Percentiles rank a stretch among this genome's conserved stretches.
Conservation (phyloP, 2,329 filamentous ascomycete species). For the Sporothrix sp. region DNA sequence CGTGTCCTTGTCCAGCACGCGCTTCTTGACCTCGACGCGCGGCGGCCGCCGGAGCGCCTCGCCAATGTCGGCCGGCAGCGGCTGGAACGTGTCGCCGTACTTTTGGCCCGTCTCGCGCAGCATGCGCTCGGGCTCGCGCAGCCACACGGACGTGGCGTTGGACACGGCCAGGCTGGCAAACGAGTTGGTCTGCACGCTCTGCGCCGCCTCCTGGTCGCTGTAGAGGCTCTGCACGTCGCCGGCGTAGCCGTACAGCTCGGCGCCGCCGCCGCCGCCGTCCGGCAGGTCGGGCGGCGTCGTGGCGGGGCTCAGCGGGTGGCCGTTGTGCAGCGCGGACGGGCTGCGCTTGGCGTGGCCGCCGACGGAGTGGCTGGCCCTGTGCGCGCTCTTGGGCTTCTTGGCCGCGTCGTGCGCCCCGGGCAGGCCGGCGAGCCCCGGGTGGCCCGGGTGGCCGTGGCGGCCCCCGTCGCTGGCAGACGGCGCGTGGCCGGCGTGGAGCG, state of each 20-base stretch:
- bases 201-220: constrained; percentile 46
- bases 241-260: constrained; percentile 60
- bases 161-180: constrained; percentile 68
- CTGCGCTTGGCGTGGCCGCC: constrained; percentile 59
- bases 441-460: constrained; percentile 39
- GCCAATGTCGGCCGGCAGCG: constrained; percentile 33
- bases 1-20: constrained; percentile 34
- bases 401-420: no score
- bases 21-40: constrained; percentile 44
- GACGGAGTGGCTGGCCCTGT: constrained; percentile 68
- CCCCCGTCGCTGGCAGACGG: constrained; percentile 46
- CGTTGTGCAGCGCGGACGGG: constrained; percentile 39
- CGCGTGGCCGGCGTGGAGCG: constrained; percentile 58
- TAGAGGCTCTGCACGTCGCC: constrained; percentile 67
- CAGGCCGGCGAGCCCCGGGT: no score
- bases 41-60: constrained; percentile 35
- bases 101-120: constrained; percentile 57
- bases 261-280: constrained; percentile 53
- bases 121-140: constrained; percentile 62
- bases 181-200: constrained; percentile 60
- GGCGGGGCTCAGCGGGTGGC: constrained; percentile 61
- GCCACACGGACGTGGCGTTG: constrained; percentile 67
- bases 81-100: constrained; percentile 58
- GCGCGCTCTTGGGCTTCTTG: constrained; percentile 75
- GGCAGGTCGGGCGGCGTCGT: constrained; percentile 60